Evolutionary conservation across 768 basidiomycete genomes (phyloP).

Genomic region (Suillus ampliporus): DNA sequence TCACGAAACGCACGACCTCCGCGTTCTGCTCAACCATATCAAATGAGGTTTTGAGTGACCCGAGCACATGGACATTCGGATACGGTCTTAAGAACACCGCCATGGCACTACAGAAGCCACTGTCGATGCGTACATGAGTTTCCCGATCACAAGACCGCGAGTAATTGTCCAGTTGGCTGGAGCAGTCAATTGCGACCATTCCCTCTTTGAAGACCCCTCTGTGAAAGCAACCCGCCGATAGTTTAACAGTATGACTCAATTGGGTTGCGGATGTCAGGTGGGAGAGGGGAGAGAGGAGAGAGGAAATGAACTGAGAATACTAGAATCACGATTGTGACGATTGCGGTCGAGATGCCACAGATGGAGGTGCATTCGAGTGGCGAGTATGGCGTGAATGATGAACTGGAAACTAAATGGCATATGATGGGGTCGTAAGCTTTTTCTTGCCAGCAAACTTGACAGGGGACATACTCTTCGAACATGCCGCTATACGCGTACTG

Average conservation of each 20-base stretch:
- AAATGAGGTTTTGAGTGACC: no score
- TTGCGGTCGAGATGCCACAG: constrained; percentile 6
- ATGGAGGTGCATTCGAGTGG: constrained; percentile 12
- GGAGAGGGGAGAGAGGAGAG: no score
- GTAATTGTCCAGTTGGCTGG: no score
- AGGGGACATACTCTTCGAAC: constrained; percentile 11
- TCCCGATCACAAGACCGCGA: neutral
- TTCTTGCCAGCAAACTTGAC: neutral
- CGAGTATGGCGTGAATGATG: constrained; percentile 12
- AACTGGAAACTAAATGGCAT: constrained; percentile 6
- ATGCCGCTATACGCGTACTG: constrained; percentile 15
- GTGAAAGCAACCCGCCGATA: neutral
- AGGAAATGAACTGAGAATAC: neutral
- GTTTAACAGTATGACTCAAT: neutral
- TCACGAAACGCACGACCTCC: no score
- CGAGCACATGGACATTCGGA: no score
- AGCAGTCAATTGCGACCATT: neutral
- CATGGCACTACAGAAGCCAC: no score
- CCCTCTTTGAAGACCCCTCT: neutral
- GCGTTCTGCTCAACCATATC: no score
- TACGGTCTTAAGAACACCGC: no score
- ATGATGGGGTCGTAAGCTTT: neutral
- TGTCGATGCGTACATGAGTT: neutral
- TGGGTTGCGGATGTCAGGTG: neutral
- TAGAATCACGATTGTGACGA: neutral